These are phyloP conservation scores for Talaromyces adpressus DNA, from an alignment of 495 filamentous ascomycete species.

Conservation along the genomic window DNA sequence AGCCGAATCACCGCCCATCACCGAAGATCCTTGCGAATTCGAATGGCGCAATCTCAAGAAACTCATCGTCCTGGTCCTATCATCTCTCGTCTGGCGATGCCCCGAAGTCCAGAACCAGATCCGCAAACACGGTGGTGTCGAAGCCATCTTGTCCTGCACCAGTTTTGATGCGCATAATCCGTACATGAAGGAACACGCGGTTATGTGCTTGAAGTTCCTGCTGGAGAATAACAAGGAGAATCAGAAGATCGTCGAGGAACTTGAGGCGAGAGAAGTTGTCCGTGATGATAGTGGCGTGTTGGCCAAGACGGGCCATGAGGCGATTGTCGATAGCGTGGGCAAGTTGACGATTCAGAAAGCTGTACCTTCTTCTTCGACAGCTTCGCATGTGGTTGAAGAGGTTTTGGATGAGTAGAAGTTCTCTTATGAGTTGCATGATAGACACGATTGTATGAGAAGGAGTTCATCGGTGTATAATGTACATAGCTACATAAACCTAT, in stretches of 20 bases:
- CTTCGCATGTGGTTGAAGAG: slow-evolving; percentile 4
- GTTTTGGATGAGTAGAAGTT: not conserved
- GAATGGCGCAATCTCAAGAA: slow-evolving; percentile 93
- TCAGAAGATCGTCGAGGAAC: slow-evolving; percentile 61
- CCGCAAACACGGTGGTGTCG: slow-evolving; percentile 70
- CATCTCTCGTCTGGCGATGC: slow-evolving; percentile 74
- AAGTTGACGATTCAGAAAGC: slow-evolving; percentile 37
- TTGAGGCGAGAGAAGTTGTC: slow-evolving; percentile 49
- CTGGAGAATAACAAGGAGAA: slow-evolving; percentile 80
- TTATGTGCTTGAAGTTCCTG: slow-evolving; percentile 83
- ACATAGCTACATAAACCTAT: not conserved
- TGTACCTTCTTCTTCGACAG: not conserved
- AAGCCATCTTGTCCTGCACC: slow-evolving; percentile 80
- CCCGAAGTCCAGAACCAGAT: slow-evolving; percentile 80
- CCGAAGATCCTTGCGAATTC: slow-evolving; percentile 78
- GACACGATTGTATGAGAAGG: not conserved
- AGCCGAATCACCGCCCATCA: slow-evolving; percentile 54
- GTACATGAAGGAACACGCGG: slow-evolving; percentile 83
- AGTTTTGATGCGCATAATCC: slow-evolving; percentile 81
- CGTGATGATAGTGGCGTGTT: slow-evolving; percentile 40
- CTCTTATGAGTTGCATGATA: not conserved
- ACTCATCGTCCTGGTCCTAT: slow-evolving; percentile 79
- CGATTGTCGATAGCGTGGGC: slow-evolving; percentile 46
- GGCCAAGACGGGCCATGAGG: slow-evolving; percentile 46
- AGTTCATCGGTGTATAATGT: not conserved